Evolutionary conservation across 2,329 filamentous ascomycete genomes (phyloP).

Genomic region (Metarhizium album): DNA sequence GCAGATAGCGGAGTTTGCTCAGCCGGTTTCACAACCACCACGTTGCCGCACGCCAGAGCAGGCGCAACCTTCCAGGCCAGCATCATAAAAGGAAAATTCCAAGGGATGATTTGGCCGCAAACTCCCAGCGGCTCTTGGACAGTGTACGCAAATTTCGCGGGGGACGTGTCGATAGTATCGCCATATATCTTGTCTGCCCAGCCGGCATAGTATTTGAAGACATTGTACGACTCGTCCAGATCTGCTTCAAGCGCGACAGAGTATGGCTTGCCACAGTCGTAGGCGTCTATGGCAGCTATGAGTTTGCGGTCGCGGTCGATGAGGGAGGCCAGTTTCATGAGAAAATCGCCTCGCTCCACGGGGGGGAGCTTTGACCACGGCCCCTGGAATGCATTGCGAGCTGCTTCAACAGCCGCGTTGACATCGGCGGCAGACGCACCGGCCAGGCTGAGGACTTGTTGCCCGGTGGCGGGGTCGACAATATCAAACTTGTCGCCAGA

Average conservation of each 20-base stretch:
- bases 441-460: conserved; percentile 12
- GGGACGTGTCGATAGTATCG: conserved; percentile 60
- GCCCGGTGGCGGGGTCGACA: conserved; percentile 13
- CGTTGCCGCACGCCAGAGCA: conserved; percentile 55
- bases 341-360: not conserved
- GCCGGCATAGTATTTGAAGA: conserved; percentile 62
- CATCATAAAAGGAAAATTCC: conserved; percentile 52
- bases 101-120: conserved; percentile 62
- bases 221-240: conserved; percentile 34
- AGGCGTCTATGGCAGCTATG: conserved; percentile 53
- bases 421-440: conserved; percentile 11
- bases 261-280: conserved; percentile 69
- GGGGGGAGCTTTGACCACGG: not conserved
- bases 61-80: conserved; percentile 64
- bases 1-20: conserved; percentile 58
- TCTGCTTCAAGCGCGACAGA: conserved; percentile 56
- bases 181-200: conserved; percentile 73
- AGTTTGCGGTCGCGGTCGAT: conserved; percentile 49
- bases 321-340: conserved; percentile 54
- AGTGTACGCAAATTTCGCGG: conserved; percentile 63
- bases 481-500: conserved; percentile 14
- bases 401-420: conserved; percentile 6
- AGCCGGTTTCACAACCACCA: conserved; percentile 53
- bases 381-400: conserved; percentile 15
- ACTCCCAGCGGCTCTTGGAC: conserved; percentile 68